Evolutionary conservation across 208 protist genomes (phyloP), one percentile per base, ranked within the genome.

Genomic region (Leishmania amazonensis): DNA sequence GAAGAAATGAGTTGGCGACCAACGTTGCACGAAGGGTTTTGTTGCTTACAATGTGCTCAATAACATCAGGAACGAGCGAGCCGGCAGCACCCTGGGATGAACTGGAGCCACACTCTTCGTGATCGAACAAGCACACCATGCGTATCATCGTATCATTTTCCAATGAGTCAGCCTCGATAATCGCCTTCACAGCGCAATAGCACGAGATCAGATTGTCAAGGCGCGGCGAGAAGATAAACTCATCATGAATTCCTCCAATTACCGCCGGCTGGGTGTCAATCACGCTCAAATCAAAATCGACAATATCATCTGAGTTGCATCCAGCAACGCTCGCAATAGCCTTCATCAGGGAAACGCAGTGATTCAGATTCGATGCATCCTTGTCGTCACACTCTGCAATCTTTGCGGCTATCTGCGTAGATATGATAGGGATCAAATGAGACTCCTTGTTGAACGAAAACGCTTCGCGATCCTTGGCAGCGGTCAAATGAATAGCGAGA

Each of bases 141-240:
- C 96, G 81, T 51, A 97, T 89, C 84, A 96, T 95, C 0, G 91
- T 82, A 70, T 99, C 97, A 7, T 88, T 71, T 13, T 89, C 83
- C 19, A 96, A 54, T 13, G 31, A 71, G 0, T 90, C 78, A 8
- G 87, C 42, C n/a, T 88, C 76, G 8, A 95, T 58, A 51, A 98
- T 72, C 9, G 91, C 97, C 81, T 98, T 83, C 3, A 99, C 83
- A 7, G 91, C 87, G 78, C 94, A 98, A 88, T 97, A 99, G 81
- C 97, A 99, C 67, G 93, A 98, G 35, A 97, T 83, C 1, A 99
- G 89, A 85, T 99, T 99, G 81, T 99, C 99, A 15, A 99, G 79
- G 67, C 99, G 89, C 40, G 97, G 91, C 11, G 98, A 91, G 79
- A 98, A 99, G 76, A 99, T 94, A 87, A 99, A 99, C 87, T 99